Evolutionary conservation across 176 grass and related monocot species (phyloP).

Genomic region (Melocanna baccifera): DNA sequence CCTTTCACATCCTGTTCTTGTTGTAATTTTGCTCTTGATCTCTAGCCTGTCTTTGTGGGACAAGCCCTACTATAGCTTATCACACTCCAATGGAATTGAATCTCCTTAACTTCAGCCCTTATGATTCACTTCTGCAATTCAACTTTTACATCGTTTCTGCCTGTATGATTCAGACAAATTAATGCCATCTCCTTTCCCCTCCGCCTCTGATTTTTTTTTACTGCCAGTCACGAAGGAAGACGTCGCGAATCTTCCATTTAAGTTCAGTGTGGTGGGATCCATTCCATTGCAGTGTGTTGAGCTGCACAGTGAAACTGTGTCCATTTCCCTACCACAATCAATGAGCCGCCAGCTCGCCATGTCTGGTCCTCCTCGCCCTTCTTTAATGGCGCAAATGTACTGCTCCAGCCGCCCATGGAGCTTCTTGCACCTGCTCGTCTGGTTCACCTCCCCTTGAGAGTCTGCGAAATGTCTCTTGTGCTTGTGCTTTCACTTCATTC

Average conservation of each 20-base stretch:
- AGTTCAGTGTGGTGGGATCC: conserved; percentile 30
- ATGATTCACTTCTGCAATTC: conserved; percentile 9
- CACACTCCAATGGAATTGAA: conserved; percentile 17
- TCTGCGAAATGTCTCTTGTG: not conserved
- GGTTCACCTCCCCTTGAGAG: not conserved
- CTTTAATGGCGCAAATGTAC: conserved; percentile 36
- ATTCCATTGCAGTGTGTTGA: conserved; percentile 10
- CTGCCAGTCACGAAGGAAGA: not conserved
- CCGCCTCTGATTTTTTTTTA: not conserved
- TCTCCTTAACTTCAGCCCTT: not conserved
- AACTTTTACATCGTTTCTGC: conserved; percentile 4
- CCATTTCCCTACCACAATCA: conserved; percentile 43
- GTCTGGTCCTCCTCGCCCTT: not conserved
- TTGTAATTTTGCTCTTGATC: conserved; percentile 25
- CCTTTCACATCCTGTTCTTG: not conserved
- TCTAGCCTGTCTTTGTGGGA: not conserved
- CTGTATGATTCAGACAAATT: not conserved
- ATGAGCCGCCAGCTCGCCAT: conserved; percentile 18
- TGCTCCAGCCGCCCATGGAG: not conserved
- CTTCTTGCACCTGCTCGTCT: not conserved
- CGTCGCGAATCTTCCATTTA: conserved; percentile 33
- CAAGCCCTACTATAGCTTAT: not conserved
- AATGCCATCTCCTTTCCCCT: not conserved
- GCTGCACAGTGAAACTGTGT: conserved; percentile 29
- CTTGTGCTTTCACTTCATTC: not conserved